Evolutionary conservation across 2,329 filamentous ascomycete species (phyloP).

Genomic region (Aspergillus cejpii): DNA sequence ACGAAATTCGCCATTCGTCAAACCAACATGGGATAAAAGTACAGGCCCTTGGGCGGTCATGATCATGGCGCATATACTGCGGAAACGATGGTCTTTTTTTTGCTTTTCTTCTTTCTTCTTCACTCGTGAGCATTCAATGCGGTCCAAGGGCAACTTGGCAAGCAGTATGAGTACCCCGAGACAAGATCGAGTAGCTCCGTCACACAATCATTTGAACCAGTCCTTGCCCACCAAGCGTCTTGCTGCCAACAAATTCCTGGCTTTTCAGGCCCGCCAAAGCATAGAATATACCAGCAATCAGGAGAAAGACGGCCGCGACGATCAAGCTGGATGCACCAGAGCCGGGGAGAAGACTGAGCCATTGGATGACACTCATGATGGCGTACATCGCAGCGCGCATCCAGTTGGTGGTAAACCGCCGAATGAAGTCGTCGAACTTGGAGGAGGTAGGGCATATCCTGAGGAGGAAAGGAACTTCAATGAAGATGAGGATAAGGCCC

Average conservation of each 20-base stretch:
- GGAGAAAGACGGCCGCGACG: constrained; percentile 74
- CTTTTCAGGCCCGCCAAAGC: constrained; percentile 40
- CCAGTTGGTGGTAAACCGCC: constrained; percentile 90
- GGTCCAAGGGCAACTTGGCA: too few relatives aligned
- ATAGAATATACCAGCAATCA: constrained; percentile 75
- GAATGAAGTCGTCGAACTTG: constrained; percentile 82
- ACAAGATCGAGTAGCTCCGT: constrained; percentile 3
- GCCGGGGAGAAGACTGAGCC: constrained; percentile 63
- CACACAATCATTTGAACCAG: constrained; percentile 97
- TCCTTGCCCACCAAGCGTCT: constrained; percentile 88
- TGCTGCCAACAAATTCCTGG: constrained; percentile 58
- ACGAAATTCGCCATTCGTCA: constrained; percentile 1
- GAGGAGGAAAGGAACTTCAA: constrained; percentile 88
- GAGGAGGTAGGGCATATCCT: constrained; percentile 94
- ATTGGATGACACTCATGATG: constrained; percentile 75
- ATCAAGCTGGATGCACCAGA: constrained; percentile 64
- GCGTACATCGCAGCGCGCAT: constrained; percentile 86
- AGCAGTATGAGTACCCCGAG: background rate
- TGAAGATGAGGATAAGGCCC: constrained; percentile 69
- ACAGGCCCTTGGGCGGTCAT: constrained; percentile 17
- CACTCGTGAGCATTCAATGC: background rate
- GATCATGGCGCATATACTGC: constrained; percentile 18
- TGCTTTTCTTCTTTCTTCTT: background rate
- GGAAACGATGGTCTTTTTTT: constrained; percentile 6
- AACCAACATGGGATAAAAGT: constrained; percentile 16